Conservation (phyloP, 1,284 basidiomycete species). For the Pascua sp. region DNA sequence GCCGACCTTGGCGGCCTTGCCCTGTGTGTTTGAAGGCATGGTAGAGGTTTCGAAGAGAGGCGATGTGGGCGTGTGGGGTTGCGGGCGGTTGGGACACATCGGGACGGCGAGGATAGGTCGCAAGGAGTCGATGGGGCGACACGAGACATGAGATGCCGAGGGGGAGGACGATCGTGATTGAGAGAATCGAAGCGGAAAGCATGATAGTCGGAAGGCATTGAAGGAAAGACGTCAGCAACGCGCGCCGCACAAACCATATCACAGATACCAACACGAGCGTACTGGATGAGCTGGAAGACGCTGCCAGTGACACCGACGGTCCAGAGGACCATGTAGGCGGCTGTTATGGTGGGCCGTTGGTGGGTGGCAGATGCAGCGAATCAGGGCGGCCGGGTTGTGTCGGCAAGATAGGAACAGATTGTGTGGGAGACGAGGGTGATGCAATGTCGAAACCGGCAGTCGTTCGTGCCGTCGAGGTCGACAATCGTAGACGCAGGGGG, state of each 20-base stretch:
- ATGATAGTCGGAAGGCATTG: background rate
- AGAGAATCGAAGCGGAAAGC: background rate
- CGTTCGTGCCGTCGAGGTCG: too few species aligned
- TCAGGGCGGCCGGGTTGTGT: too few species aligned
- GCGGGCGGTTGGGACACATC: too few species aligned
- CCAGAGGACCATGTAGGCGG: conserved; percentile 44
- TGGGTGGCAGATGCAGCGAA: too few species aligned
- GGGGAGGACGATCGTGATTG: background rate
- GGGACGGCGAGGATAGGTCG: too few species aligned
- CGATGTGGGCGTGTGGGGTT: too few species aligned
- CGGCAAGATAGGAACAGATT: too few species aligned
- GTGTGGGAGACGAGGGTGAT: too few species aligned
- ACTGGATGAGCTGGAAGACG: conserved; percentile 42
- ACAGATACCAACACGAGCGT: conserved; percentile 36
- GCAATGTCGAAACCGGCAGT: too few species aligned
- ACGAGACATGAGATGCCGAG: background rate
- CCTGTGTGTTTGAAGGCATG: conserved; percentile 9
- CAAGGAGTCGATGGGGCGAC: too few species aligned
- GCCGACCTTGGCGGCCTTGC: conserved; percentile 14
- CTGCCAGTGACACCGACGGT: conserved; percentile 36
- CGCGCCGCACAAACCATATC: background rate
- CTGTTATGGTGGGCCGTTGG: conserved; percentile 17
- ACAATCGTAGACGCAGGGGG: too few species aligned
- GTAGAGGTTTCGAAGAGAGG: too few species aligned
- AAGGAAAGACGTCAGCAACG: background rate